Evolutionary conservation across 495 filamentous ascomycete genomes (phyloP).

Genomic region (Tuber brumale): DNA sequence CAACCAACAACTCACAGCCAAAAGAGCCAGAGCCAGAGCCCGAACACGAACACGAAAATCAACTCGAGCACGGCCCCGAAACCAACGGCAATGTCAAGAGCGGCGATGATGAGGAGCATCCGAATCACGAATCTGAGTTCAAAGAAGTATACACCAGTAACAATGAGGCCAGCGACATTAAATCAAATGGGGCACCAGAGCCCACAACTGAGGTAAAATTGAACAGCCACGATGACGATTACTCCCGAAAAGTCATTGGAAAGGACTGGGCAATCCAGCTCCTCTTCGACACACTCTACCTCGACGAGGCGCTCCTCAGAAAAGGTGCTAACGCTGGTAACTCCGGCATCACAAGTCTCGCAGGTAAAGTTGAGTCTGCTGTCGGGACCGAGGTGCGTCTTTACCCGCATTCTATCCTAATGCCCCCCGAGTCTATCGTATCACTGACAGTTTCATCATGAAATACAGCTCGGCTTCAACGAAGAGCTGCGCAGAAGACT

Average conservation of each 20-base stretch:
- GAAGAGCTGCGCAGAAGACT: conserved; percentile 47
- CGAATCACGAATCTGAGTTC: not conserved
- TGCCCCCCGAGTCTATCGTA: not conserved
- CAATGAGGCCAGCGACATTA: not conserved
- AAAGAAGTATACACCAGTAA: not conserved
- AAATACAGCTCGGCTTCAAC: conserved; percentile 33
- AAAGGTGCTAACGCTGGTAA: conserved; percentile 25
- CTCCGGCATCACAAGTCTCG: conserved; percentile 33
- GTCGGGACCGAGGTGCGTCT: conserved; percentile 28
- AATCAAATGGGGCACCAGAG: not conserved
- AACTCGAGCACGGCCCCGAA: not conserved
- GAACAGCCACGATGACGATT: conserved; percentile 20
- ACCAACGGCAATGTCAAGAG: not conserved
- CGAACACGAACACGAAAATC: conserved; percentile 5
- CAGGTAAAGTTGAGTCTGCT: conserved; percentile 30
- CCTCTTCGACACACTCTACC: conserved; percentile 68
- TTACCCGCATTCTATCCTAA: not conserved
- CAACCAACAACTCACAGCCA: not conserved
- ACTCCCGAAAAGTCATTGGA: conserved; percentile 40
- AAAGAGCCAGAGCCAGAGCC: not conserved
- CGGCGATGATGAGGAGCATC: not conserved
- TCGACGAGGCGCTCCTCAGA: conserved; percentile 49
- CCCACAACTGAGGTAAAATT: not conserved
- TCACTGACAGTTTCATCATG: not conserved
- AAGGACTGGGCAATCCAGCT: conserved; percentile 62